Evolutionary conservation across 176 grass and related monocot species (phyloP), one percentile per base, ranked within the genome.

Genomic region (Zoysia japonica): DNA sequence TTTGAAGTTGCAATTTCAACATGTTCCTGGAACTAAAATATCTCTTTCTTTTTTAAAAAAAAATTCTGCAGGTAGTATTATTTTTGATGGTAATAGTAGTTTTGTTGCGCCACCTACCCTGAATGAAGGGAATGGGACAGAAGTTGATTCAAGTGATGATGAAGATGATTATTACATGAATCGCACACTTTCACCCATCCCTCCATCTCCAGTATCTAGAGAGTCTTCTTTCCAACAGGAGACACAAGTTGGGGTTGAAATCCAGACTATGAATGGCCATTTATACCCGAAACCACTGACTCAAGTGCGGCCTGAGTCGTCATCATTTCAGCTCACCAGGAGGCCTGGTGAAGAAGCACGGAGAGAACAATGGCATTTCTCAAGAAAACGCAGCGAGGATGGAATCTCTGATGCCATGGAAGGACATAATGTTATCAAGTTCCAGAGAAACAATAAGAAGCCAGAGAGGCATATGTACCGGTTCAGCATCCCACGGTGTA

Each of bases 141-240:
- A 82, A 78, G 69, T 49, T 66, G 80, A 80, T 50, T 87, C 85
- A 47, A 91, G 89, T 14, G 89, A 88, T 0, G 81, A 91, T 1
- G 89, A 91, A 85, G 81, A 91, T 78, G 78, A 91, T 83, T 90
- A 84, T 78, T 89, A 82, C 68, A 89, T 89, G 52, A 82, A 82
- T n/a, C 61, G 87, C 6, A 65, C 63, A 28, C 83, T 87, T 47
- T 91, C 89, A 4, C 85, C 85, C 19, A 72, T 87, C 48, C 78
- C 81, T 52, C 85, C 78, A 20, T 91, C 89, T 44, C 89, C 89
- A 9, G 73, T 91, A 53, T 91, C 89, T 54, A 85, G 89, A 36
- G 89, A 91, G 67, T 91, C 89, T 68, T 91, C 89, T 19, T 91
- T 91, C 78, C 85, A 82, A 50, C 89, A 91, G 74, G 89, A 87